phyloP scores from a whole-genome alignment of 2,329 filamentous ascomycete species.

The Aspergillus pseudotamarii region DNA sequence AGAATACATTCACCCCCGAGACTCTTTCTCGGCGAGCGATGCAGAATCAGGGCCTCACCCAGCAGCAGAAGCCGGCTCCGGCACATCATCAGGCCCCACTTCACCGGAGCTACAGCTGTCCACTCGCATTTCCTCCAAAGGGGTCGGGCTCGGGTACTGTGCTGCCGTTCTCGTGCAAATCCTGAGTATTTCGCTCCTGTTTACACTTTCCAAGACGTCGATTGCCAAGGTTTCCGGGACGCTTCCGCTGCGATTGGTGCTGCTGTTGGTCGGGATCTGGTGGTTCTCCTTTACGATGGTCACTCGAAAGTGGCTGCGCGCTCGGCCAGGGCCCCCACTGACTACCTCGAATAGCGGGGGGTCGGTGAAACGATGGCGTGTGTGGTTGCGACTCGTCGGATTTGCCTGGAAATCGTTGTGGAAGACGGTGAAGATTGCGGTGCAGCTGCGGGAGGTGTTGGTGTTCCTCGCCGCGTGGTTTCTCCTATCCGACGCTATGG shows the following conservation, averaged over 20 bases:
- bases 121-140: constrained; percentile 83
- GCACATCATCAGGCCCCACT: constrained; percentile 13
- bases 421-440: constrained; percentile 72
- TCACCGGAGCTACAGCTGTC: constrained; percentile 75
- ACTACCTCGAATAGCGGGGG: constrained; percentile 21
- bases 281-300: constrained; percentile 87
- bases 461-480: constrained; percentile 89
- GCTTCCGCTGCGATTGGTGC: constrained; percentile 76
- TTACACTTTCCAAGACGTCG: constrained; percentile 48
- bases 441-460: constrained; percentile 71
- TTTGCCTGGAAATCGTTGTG: constrained; percentile 84
- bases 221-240: constrained; percentile 66
- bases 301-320: constrained; percentile 76
- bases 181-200: constrained; percentile 72
- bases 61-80: constrained; percentile 4
- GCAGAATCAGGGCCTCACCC: constrained; percentile 25
- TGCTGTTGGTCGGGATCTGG: constrained; percentile 82
- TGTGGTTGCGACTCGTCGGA: constrained; percentile 68
- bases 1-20: constrained; percentile 9
- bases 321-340: constrained; percentile 76
- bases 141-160: constrained; percentile 85
- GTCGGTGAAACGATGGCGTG: constrained; percentile 36
- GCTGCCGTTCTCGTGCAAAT: constrained; percentile 83
- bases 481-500: constrained; percentile 83
- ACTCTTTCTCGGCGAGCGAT: constrained; percentile 22